Evolutionary conservation across 768 basidiomycete genomes (phyloP).

Genomic region (Suillus bovinus): DNA sequence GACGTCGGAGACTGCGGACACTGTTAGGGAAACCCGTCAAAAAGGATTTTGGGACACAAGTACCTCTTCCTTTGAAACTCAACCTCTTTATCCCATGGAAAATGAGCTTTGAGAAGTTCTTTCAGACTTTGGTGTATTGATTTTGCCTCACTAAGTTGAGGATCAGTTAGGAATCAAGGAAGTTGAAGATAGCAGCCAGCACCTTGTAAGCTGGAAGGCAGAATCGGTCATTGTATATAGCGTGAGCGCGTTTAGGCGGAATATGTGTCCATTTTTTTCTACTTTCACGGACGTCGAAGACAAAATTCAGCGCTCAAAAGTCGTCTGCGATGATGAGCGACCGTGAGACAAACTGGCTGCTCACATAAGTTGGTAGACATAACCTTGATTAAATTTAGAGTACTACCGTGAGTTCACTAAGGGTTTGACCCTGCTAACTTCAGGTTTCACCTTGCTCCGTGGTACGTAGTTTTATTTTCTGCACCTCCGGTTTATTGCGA

Average conservation of each 20-base stretch:
- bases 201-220: conserved; percentile 40
- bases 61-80: conserved; percentile 88
- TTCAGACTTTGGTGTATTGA: conserved; percentile 72
- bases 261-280: conserved; percentile 28
- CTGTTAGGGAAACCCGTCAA: conserved; percentile 12
- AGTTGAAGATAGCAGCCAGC: conserved; percentile 5
- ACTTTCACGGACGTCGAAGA: conserved; percentile 7
- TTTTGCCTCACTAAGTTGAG: conserved; percentile 69
- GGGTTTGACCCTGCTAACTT: no score
- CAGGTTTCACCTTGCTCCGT: no score
- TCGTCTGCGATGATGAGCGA: conserved; percentile 1
- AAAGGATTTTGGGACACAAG: conserved; percentile 32
- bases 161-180: conserved; percentile 11
- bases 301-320: conserved; percentile 7
- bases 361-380: background rate
- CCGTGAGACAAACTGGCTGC: conserved; percentile 3
- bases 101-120: conserved; percentile 68
- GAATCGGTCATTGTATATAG: conserved; percentile 41
- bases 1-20: conserved; percentile 60
- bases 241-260: conserved; percentile 2
- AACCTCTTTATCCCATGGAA: conserved; percentile 83
- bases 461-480: no score
- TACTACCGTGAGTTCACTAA: no score
- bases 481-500: no score
- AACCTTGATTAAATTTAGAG: background rate